phyloP scores from a whole-genome alignment of 345 rosid genomes.

The Trapa incisa region DNA sequence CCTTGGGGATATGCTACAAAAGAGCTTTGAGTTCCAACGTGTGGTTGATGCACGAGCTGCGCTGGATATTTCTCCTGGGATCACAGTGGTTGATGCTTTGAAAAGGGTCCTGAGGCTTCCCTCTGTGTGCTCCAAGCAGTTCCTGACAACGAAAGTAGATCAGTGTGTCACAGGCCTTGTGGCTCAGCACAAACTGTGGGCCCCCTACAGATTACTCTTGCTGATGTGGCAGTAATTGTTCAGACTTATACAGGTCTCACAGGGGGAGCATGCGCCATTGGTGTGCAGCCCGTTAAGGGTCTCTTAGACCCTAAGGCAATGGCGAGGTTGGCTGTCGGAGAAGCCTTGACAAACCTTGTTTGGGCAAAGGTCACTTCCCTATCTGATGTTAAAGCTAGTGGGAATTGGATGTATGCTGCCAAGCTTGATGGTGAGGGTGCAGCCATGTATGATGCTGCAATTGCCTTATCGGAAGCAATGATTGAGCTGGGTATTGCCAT shows the following conservation, averaged over 20 bases:
- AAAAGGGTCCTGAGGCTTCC: constrained; percentile 79
- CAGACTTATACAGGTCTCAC: constrained; percentile 65
- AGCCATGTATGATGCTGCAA: constrained; percentile 87
- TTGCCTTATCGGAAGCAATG: constrained; percentile 75
- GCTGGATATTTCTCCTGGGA: constrained; percentile 78
- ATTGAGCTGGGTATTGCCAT: constrained; percentile 88
- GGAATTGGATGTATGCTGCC: constrained; percentile 98
- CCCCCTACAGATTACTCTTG: constrained; percentile 77
- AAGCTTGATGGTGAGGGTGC: constrained; percentile 96
- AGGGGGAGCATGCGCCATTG: constrained; percentile 89
- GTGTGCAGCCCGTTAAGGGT: constrained; percentile 90
- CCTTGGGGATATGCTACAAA: constrained; percentile 93
- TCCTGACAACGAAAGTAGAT: constrained; percentile 85
- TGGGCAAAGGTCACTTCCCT: constrained; percentile 89
- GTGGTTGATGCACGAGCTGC: constrained; percentile 41
- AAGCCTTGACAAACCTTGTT: constrained; percentile 83
- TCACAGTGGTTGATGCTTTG: constrained; percentile 67
- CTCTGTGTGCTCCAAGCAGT: constrained; percentile 74
- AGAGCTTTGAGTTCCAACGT: constrained; percentile 58
- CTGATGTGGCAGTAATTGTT: constrained; percentile 94
- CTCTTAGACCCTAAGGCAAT: constrained; percentile 79
- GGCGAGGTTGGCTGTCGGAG: constrained; percentile 94
- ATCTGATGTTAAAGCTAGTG: constrained; percentile 87
- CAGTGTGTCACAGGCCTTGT: constrained; percentile 95
- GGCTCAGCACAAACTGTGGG: constrained; percentile 99